These are phyloP conservation scores for Acrocalymma vagum DNA, from an alignment of 2,329 filamentous ascomycete genomes.

Conservation along the genomic window DNA sequence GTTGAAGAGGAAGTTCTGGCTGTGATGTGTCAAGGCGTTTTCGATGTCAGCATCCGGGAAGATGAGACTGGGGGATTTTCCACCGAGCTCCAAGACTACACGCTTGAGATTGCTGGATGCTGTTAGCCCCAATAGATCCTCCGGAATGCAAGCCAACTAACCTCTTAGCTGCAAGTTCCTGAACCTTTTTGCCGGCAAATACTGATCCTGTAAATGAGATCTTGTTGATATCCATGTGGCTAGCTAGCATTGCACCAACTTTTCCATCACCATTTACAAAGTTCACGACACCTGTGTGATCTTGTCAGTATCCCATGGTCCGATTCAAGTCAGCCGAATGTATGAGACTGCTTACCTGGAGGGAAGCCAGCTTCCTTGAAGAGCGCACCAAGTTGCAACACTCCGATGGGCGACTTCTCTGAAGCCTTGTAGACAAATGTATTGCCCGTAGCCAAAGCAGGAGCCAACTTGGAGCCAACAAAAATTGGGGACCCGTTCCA, in stretches of 20 bases:
- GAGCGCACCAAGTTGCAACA: constrained; percentile 34
- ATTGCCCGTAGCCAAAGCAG: constrained; percentile 36
- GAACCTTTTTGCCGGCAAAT: constrained; percentile 48
- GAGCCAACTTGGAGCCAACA: constrained; percentile 36
- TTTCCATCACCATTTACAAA: constrained; percentile 35
- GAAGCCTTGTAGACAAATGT: constrained; percentile 39
- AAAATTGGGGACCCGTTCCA: constrained; percentile 31
- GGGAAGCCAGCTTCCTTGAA: constrained; percentile 48
- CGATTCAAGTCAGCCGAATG: neutral
- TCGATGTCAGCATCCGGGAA: constrained; percentile 58
- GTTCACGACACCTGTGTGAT: constrained; percentile 48
- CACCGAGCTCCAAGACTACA: constrained; percentile 56
- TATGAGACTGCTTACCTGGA: constrained; percentile 45
- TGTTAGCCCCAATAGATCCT: neutral
- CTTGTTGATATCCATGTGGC: constrained; percentile 53
- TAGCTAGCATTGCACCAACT: constrained; percentile 42
- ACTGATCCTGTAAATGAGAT: constrained; percentile 52
- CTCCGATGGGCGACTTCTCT: constrained; percentile 36
- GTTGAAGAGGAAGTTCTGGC: constrained; percentile 56
- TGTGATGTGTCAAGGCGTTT: constrained; percentile 43
- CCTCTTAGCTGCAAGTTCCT: constrained; percentile 48
- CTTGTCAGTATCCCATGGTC: neutral
- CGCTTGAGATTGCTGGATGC: constrained; percentile 52
- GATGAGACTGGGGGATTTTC: constrained; percentile 56
- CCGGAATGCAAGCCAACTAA: constrained; percentile 3